Conservation (phyloP, 2,329 filamentous ascomycete genomes). For the Aspergillus viridinutans region DNA sequence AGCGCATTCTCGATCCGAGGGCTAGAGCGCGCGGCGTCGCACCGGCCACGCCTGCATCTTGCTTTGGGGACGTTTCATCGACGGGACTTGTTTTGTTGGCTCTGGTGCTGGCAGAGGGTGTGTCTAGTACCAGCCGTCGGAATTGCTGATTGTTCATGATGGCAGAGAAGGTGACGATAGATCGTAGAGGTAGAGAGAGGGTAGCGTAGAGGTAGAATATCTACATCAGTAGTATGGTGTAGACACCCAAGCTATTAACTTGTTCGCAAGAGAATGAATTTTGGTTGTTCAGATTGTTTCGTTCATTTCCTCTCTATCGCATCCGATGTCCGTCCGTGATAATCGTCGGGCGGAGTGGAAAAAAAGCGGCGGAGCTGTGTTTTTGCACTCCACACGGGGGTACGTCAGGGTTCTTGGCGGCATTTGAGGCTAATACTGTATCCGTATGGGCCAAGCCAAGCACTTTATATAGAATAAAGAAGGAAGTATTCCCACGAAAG, state of each 20-base stretch:
- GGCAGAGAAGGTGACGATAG: neutral
- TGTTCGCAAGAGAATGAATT: neutral
- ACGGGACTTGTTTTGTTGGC: constrained; percentile 9
- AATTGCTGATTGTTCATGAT: constrained; percentile 96
- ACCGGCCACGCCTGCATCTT: constrained; percentile 33
- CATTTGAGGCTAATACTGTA: neutral
- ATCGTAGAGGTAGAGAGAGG: neutral
- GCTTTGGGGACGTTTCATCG: constrained; percentile 9
- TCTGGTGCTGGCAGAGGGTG: constrained; percentile 31
- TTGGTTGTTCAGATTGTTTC: neutral
- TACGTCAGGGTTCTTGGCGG: neutral
- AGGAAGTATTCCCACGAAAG: neutral
- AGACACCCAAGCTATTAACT: neutral
- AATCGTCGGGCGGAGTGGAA: neutral
- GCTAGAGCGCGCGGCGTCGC: constrained; percentile 50
- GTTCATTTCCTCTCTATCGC: neutral
- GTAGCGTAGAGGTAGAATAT: neutral
- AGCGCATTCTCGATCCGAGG: constrained; percentile 71
- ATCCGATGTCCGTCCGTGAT: neutral
- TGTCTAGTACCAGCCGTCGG: constrained; percentile 67
- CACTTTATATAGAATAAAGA: neutral
- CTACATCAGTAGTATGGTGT: neutral
- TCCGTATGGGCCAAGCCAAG: neutral
- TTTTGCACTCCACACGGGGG: neutral
- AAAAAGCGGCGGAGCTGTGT: neutral